Conservation (phyloP, 163 green algal species). For the Scenedesmus sp. region DNA sequence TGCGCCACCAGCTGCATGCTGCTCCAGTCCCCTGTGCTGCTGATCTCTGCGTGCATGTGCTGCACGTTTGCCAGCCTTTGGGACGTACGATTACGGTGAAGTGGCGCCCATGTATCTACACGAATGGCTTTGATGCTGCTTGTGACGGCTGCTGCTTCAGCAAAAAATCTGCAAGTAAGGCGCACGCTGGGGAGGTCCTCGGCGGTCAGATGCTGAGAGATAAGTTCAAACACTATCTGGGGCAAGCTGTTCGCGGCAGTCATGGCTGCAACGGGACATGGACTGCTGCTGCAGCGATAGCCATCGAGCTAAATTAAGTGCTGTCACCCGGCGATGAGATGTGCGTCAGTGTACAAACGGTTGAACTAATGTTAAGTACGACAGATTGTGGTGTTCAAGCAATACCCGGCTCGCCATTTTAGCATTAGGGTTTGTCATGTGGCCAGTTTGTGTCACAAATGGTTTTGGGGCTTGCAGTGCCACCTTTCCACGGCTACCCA, state of each 20-base stretch:
- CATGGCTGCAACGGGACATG: background rate
- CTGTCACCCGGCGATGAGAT: no score
- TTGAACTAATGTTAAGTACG: no score
- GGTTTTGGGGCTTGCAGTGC: no score
- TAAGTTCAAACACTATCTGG: background rate
- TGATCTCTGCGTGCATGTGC: background rate
- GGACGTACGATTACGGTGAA: background rate
- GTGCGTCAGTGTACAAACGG: no score
- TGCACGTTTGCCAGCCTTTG: background rate
- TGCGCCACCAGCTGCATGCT: constrained; percentile 13
- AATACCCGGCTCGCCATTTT: no score
- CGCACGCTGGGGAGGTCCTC: constrained; percentile 8
- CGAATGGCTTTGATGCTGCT: background rate
- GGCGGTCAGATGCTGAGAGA: background rate
- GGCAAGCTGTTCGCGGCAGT: background rate
- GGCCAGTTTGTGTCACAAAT: no score
- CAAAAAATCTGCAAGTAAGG: background rate
- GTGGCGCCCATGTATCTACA: background rate
- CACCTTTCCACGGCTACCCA: no score
- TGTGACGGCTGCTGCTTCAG: constrained; percentile 15
- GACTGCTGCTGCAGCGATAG: background rate
- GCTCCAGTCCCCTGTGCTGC: constrained; percentile 3
- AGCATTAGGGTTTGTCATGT: no score
- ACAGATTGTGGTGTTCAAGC: no score
- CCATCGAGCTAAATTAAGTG: no score